These are phyloP conservation scores for Pochonia chlamydosporia DNA, from an alignment of 2,329 filamentous ascomycete genomes.

Conservation along the genomic window DNA sequence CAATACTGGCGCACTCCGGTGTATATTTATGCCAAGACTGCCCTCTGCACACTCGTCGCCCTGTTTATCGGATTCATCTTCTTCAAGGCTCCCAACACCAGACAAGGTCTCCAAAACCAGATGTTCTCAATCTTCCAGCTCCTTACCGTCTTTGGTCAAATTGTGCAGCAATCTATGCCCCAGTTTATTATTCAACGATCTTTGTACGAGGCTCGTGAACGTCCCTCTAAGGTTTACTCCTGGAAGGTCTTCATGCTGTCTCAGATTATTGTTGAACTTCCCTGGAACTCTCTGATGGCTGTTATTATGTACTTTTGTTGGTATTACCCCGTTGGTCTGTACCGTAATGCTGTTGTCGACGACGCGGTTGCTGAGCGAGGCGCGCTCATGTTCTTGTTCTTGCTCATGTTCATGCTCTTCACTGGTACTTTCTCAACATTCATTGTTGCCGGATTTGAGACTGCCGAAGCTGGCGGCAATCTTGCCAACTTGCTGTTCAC, in stretches of 20 bases:
- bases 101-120: conserved; percentile 78
- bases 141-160: conserved; percentile 72
- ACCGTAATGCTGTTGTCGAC: conserved; percentile 60
- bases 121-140: conserved; percentile 85
- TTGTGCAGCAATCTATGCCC: conserved; percentile 78
- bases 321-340: conserved; percentile 82
- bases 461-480: conserved; percentile 69
- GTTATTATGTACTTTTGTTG: conserved; percentile 74
- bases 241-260: conserved; percentile 83
- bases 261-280: conserved; percentile 78
- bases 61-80: conserved; percentile 83
- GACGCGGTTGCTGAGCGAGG: conserved; percentile 62
- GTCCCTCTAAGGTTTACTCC: conserved; percentile 76
- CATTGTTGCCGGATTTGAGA: conserved; percentile 69
- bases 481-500: conserved; percentile 71
- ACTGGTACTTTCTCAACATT: conserved; percentile 76
- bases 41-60: conserved; percentile 57
- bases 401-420: conserved; percentile 72
- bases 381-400: conserved; percentile 71
- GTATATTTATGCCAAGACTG: conserved; percentile 80
- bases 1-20: conserved; percentile 88
- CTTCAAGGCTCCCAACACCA: conserved; percentile 63
- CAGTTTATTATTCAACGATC: conserved; percentile 78
- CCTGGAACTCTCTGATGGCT: conserved; percentile 74
- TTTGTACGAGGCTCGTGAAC: conserved; percentile 79